These are phyloP conservation scores for Colletotrichum chlorophyti DNA, from an alignment of 2,329 filamentous ascomycete genomes.

Conservation along the genomic window DNA sequence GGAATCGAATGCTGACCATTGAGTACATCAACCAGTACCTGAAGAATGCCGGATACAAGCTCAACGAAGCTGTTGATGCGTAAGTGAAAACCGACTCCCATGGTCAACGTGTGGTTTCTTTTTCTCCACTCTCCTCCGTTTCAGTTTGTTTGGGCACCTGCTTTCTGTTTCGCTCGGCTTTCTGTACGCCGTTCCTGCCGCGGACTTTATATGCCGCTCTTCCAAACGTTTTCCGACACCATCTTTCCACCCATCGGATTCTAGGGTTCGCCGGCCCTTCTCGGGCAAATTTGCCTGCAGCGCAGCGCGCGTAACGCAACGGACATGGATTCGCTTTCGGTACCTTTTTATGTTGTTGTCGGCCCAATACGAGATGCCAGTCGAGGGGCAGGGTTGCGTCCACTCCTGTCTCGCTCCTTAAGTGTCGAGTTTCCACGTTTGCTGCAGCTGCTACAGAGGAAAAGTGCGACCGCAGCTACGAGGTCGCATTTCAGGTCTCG, in stretches of 20 bases:
- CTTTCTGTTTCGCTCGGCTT: not conserved
- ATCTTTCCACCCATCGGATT: constrained; percentile 20
- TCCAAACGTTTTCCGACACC: constrained; percentile 13
- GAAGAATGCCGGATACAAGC: constrained; percentile 55
- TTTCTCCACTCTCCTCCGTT: constrained; percentile 1
- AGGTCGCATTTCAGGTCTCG: constrained; percentile 19
- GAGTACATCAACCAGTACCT: constrained; percentile 46
- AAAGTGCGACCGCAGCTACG: constrained; percentile 10
- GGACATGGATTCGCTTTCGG: constrained; percentile 27
- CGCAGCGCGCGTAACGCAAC: constrained; percentile 2
- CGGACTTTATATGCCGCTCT: constrained; percentile 9
- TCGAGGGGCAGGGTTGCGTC: constrained; percentile 38
- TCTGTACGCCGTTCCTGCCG: not conserved
- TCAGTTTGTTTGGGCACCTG: constrained; percentile 7
- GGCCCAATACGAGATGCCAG: constrained; percentile 31
- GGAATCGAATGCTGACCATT: constrained; percentile 23
- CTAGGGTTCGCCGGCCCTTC: constrained; percentile 30
- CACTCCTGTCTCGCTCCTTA: constrained; percentile 35
- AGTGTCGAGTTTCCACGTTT: not conserved
- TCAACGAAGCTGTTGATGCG: constrained; percentile 63
- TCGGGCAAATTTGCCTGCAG: constrained; percentile 34
- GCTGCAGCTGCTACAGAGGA: constrained; percentile 3
- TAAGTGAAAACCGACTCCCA: constrained; percentile 50
- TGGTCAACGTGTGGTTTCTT: constrained; percentile 29
- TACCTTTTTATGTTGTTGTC: constrained; percentile 11